Base-by-base conservation (phyloP, 2,329 filamentous ascomycete species). In the Fusarium sarcochroum region DNA sequence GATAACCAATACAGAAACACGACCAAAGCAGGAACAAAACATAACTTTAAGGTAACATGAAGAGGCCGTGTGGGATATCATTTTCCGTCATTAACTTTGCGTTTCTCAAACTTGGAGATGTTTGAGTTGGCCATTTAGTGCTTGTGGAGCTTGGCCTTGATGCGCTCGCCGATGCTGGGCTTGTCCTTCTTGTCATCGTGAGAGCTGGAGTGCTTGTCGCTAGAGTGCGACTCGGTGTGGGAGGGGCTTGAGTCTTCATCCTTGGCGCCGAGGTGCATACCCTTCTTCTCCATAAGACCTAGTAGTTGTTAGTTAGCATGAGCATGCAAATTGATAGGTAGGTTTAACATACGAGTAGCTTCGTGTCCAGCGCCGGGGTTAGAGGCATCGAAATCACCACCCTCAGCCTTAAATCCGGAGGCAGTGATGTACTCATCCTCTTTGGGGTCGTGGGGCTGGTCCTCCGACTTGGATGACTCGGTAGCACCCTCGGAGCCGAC, bases 81-180 rank as follows among this genome's bases (percentile, higher is more conserved):
- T 69, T 58, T 25, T 49, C 59, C 58, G n/a, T 69, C 66, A 55
- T 68, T 61, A 66, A 42, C 7, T 37, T 18, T 50, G 23, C 23
- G 52, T 47, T 21, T 44, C 49, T 37, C 34, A 34, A 10, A 17
- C 15, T 17, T 37, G 27, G 11, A 27, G 34, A 7, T 38, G 18
- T 30, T 11, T 32, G 41, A 18, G 7, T 13, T 27, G 21, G 17
- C 18, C n/a, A 18, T 23, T 70, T 74, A 82, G 72, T 83, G 79
- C 58, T 79, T 80, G 78, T 91, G 89, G 61, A 92, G 79, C 82
- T 91, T 92, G 57, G 86, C 85, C 85, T 91, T 92, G 78, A 92
- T 86, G 81, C 90, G 90, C 58, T 89, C 84, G 63, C 84, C 84
- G 40, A 91, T 74, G 66, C 85, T 85, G 45, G 81, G 82, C 79